Evolutionary conservation across 169 alveolate genomes (phyloP), one percentile per base, ranked within the genome.

Genomic region (Eimeria maxima): DNA sequence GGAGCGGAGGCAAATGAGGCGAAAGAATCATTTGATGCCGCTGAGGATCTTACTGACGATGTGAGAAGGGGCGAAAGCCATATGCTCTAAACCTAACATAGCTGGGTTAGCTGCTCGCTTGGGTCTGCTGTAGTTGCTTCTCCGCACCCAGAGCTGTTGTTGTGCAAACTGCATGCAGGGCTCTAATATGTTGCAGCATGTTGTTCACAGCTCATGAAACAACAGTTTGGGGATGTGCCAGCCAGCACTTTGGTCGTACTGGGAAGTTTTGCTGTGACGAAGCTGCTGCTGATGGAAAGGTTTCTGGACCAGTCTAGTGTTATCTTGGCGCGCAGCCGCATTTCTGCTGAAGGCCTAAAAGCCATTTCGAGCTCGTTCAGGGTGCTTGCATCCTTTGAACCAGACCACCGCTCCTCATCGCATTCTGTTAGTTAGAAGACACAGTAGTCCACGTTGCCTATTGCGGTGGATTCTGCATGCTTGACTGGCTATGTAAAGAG

Each of bases 151-250:
- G 20, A 60, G 74, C 74, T n/a, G 42, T 38, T 24, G 42, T 65
- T 2, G 33, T 38, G 6, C n/a, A 0, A 38, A 4, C 14, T 42
- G 29, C 60, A 38, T 29, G 50, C 63, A 38, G 86, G 57, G 20
- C 4, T 45, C 55, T 84, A 38, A 7, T 24, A 24, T n/a, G 14
- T 53, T 53, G 76, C 57, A 7, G 14, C 73, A 11, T 84, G 44
- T 14, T 53, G 67, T 33, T 83, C 42, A 50, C 92, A 84, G 92
- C 92, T 84, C 29, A 38, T 84, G 53, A n/a, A 84, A 33, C 92
- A 84, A 22, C 92, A 84, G 55, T 84, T 84, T 27, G 92, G 92
- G 33, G 92, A 57, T 22, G 63, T 84, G 55, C 92, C 92, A 5
- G 74, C 44, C 13, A 84, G 78, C 76, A 33, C 92, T 6, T 53